Conservation (phyloP, 495 filamentous ascomycete species). For the Aspergillus avenaceus region DNA sequence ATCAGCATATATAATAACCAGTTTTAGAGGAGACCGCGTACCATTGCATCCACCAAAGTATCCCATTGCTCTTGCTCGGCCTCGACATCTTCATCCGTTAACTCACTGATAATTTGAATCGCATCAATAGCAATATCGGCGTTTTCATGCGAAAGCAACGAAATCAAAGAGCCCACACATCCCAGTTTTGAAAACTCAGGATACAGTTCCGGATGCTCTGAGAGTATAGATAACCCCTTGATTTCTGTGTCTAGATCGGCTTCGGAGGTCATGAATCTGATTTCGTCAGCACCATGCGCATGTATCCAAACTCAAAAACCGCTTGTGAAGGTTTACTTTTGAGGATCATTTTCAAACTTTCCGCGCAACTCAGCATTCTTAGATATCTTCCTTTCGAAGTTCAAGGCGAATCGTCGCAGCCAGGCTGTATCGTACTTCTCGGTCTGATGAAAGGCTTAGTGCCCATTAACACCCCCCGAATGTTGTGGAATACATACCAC, state of each 20-base stretch:
- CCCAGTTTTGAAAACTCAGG: conserved; percentile 77
- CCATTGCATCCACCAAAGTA: conserved; percentile 71
- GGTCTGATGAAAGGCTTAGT: conserved; percentile 27
- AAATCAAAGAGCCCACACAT: conserved; percentile 69
- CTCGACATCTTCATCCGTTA: conserved; percentile 91
- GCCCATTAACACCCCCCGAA: neutral
- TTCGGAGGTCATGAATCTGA: conserved; percentile 75
- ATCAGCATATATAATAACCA: conserved; percentile 18
- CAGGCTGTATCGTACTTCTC: conserved; percentile 83
- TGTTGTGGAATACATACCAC: conserved; percentile 24
- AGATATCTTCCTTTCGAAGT: conserved; percentile 85
- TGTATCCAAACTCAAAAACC: neutral
- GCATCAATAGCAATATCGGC: conserved; percentile 93
- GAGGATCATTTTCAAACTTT: conserved; percentile 78
- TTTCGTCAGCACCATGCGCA: conserved; percentile 3
- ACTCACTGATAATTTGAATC: conserved; percentile 84
- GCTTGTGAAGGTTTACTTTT: conserved; percentile 83
- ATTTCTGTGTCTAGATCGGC: conserved; percentile 89
- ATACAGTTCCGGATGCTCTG: conserved; percentile 84
- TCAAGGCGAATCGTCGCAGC: conserved; percentile 75
- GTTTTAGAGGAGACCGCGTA: conserved; percentile 25
- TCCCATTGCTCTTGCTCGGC: conserved; percentile 83
- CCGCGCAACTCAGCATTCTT: conserved; percentile 92
- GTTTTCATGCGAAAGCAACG: conserved; percentile 89
- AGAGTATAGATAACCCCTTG: conserved; percentile 81